A percentile compares a stretch with the other conserved stretches of the same genome.
These are phyloP conservation scores for Microsporum canis DNA, from an alignment of 2,329 filamentous ascomycete genomes.

Conservation along the genomic window DNA sequence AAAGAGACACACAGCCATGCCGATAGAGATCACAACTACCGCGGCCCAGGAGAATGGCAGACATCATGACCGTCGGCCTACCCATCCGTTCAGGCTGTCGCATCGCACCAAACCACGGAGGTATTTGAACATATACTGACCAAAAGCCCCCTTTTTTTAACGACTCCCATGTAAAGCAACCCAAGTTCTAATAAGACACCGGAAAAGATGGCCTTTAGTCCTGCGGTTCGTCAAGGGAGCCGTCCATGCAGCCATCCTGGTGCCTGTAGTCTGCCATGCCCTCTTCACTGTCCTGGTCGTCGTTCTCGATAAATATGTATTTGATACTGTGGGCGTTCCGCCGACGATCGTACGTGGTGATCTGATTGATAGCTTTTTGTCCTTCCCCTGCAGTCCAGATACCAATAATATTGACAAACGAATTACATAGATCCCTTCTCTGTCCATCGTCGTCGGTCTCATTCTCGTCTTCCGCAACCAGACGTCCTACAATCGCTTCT, in stretches of 20 bases:
- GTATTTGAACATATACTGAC: slow-evolving; percentile 5
- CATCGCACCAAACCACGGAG: slow-evolving; percentile 18
- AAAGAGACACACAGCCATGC: neutral
- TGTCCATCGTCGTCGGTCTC: slow-evolving; percentile 55
- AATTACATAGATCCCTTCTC: slow-evolving; percentile 41
- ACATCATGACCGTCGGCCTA: slow-evolving; percentile 12
- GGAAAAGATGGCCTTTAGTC: slow-evolving; percentile 50
- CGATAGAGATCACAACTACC: neutral
- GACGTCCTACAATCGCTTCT: slow-evolving; percentile 54
- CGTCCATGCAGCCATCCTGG: slow-evolving; percentile 47
- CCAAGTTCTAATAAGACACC: neutral
- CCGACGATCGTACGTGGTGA: slow-evolving; percentile 41
- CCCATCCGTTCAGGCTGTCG: slow-evolving; percentile 16
- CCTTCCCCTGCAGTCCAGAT: neutral
- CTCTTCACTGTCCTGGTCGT: slow-evolving; percentile 49
- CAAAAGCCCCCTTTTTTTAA: neutral
- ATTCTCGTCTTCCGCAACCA: slow-evolving; percentile 58
- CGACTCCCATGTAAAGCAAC: neutral
- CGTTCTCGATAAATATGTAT: slow-evolving; percentile 44
- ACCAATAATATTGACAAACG: neutral
- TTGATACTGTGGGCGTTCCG: slow-evolving; percentile 44
- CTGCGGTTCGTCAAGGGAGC: slow-evolving; percentile 54
- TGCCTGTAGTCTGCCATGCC: slow-evolving; percentile 48
- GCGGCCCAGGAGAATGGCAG: neutral
- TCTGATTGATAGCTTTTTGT: neutral